phyloP scores from a whole-genome alignment of 2,329 filamentous ascomycete genomes.

The Xylaria sp. region DNA sequence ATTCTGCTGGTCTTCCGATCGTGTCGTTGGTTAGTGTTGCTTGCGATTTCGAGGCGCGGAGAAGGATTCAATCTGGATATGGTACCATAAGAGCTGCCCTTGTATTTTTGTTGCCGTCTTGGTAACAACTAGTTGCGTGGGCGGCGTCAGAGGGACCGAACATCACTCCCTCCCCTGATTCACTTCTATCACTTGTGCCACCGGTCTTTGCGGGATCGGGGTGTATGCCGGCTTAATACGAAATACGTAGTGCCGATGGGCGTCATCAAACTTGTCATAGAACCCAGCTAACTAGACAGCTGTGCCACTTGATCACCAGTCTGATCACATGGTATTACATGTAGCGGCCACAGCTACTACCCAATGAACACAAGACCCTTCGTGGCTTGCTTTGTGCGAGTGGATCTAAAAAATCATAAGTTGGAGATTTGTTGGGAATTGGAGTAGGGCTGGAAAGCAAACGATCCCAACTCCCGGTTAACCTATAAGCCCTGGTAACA shows the following conservation, averaged over 20 bases:
- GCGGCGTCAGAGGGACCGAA: constrained; percentile 87
- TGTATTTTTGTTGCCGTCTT: constrained; percentile 60
- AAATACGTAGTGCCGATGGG: not conserved
- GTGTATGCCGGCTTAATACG: not conserved
- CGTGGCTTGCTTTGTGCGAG: not conserved
- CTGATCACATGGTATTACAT: constrained; percentile 1
- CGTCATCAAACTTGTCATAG: not conserved
- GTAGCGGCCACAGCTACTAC: not conserved
- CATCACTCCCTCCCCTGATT: constrained; percentile 56
- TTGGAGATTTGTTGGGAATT: constrained; percentile 9
- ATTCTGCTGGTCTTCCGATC: constrained; percentile 73
- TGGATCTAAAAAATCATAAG: not conserved
- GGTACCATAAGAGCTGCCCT: constrained; percentile 80
- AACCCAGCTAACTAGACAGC: not conserved
- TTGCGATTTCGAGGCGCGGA: constrained; percentile 63
- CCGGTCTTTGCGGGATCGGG: not conserved
- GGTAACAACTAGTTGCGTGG: constrained; percentile 68
- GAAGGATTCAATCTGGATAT: constrained; percentile 55
- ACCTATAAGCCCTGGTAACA: not conserved
- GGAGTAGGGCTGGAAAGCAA: not conserved
- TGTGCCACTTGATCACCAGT: not conserved
- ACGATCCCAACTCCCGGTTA: not conserved
- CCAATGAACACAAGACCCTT: not conserved
- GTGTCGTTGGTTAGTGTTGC: constrained; percentile 67
- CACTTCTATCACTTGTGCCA: not conserved